Percentiles rank a stretch among this genome's conserved stretches.
These are phyloP conservation scores for Ascobolus immersus DNA, from an alignment of 495 filamentous ascomycete species.

Conservation along the genomic window DNA sequence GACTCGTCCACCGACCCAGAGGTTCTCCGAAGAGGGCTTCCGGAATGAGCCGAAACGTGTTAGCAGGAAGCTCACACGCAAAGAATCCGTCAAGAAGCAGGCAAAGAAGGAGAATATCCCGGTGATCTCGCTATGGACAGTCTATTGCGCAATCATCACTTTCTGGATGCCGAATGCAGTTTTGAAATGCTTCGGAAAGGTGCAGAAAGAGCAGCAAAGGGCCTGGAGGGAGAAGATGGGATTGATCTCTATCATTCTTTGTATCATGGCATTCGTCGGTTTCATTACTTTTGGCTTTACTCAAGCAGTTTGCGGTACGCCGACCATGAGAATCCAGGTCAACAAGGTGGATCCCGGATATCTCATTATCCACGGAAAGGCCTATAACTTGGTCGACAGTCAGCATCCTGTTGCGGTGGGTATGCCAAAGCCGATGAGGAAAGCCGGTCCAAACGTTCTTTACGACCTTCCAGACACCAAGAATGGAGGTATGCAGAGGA, in stretches of 20 bases:
- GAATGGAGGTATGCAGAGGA: slow-evolving; percentile 53
- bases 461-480: slow-evolving; percentile 59
- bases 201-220: slow-evolving; percentile 62
- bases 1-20: slow-evolving; percentile 17
- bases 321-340: slow-evolving; percentile 41
- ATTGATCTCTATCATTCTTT: slow-evolving; percentile 69
- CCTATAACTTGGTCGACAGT: slow-evolving; percentile 55
- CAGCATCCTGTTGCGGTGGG: slow-evolving; percentile 51
- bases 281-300: slow-evolving; percentile 96
- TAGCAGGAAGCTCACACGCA: slow-evolving; percentile 27
- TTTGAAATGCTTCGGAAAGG: slow-evolving; percentile 62
- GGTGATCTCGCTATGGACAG: slow-evolving; percentile 75
- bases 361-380: slow-evolving; percentile 87
- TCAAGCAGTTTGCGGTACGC: slow-evolving; percentile 50
- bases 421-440: slow-evolving; percentile 30
- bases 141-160: slow-evolving; percentile 79
- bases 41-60: slow-evolving; percentile 7
- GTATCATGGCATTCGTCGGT: slow-evolving; percentile 73
- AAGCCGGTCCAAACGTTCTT: slow-evolving; percentile 42
- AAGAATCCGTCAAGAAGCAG: slow-evolving; percentile 26
- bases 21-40: slow-evolving; percentile 9
- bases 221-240: slow-evolving; percentile 99
- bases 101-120: slow-evolving; percentile 42
- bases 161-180: slow-evolving; percentile 84
- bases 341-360: slow-evolving; percentile 58